Percentiles rank a stretch among this genome's conserved stretches.
Evolutionary conservation across 2,329 filamentous ascomycete species (phyloP).

Genomic region (Fusarium gaditjirri): DNA sequence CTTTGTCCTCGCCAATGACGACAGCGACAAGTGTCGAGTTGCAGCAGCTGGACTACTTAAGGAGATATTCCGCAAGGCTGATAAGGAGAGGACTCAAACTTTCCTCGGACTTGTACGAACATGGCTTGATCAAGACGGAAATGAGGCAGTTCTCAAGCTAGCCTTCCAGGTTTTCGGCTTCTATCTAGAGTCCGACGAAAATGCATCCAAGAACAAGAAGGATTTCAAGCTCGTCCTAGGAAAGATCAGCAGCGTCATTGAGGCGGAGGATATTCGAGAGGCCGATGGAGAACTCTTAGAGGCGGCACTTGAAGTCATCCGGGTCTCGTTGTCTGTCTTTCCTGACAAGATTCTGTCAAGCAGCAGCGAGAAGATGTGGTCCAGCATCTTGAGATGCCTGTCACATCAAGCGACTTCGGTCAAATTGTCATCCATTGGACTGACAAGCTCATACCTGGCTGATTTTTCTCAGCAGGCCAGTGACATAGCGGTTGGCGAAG

Average conservation of each 20-base stretch:
- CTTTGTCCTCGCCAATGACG: constrained; percentile 87
- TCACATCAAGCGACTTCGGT: constrained; percentile 78
- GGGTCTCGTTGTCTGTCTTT: constrained; percentile 73
- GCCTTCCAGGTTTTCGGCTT: constrained; percentile 84
- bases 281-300: constrained; percentile 78
- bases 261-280: constrained; percentile 63
- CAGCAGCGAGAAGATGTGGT: constrained; percentile 75
- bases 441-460: constrained; percentile 81
- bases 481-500: constrained; percentile 61
- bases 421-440: constrained; percentile 78
- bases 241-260: constrained; percentile 64
- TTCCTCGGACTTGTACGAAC: constrained; percentile 77
- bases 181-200: constrained; percentile 78
- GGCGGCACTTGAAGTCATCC: constrained; percentile 75
- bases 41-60: constrained; percentile 84
- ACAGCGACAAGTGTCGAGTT: constrained; percentile 84
- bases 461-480: constrained; percentile 75
- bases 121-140: constrained; percentile 82
- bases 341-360: constrained; percentile 71
- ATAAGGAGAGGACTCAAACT: constrained; percentile 75
- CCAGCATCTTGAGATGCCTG: constrained; percentile 72
- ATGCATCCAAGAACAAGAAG: constrained; percentile 69
- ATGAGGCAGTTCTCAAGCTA: constrained; percentile 75
- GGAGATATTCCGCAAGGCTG: constrained; percentile 81
- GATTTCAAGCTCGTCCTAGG: constrained; percentile 73